Evolutionary conservation across 2,329 filamentous ascomycete species (phyloP).

Genomic region (Cladophialophora chaetospira): DNA sequence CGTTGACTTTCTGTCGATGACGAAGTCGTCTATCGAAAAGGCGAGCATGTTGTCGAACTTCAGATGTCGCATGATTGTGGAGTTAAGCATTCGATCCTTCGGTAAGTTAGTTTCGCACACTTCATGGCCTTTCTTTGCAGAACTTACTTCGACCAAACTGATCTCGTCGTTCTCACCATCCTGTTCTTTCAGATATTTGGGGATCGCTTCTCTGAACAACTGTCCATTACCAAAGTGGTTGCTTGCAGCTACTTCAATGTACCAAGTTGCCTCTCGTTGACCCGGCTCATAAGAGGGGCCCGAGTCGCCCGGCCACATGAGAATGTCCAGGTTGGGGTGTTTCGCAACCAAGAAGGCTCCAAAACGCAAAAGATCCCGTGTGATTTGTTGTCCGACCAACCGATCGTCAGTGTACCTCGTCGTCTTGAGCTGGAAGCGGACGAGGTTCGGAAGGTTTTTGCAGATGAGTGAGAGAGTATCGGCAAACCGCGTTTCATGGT

Average conservation of each 20-base stretch:
- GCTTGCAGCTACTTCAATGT: background rate
- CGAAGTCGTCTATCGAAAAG: background rate
- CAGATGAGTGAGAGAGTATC: no score
- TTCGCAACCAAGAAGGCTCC: background rate
- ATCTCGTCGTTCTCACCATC: background rate
- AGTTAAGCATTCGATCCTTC: background rate
- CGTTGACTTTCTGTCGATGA: background rate
- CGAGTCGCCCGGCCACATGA: background rate
- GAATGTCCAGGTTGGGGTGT: background rate
- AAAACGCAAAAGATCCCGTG: background rate
- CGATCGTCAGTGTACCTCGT: no score
- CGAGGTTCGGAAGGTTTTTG: no score
- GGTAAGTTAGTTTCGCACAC: background rate
- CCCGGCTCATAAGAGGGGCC: background rate
- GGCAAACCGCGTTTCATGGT: no score
- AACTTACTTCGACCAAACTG: background rate
- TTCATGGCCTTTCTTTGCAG: no score
- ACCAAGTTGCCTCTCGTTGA: background rate
- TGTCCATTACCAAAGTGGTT: background rate
- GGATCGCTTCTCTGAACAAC: background rate
- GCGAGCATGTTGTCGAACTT: background rate
- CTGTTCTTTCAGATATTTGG: background rate
- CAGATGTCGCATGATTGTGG: background rate
- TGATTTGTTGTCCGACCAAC: no score
- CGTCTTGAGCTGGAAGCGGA: no score